These are phyloP conservation scores for Acanthochlamys bracteata DNA, from an alignment of 106 monocot species.

Conservation along the genomic window DNA sequence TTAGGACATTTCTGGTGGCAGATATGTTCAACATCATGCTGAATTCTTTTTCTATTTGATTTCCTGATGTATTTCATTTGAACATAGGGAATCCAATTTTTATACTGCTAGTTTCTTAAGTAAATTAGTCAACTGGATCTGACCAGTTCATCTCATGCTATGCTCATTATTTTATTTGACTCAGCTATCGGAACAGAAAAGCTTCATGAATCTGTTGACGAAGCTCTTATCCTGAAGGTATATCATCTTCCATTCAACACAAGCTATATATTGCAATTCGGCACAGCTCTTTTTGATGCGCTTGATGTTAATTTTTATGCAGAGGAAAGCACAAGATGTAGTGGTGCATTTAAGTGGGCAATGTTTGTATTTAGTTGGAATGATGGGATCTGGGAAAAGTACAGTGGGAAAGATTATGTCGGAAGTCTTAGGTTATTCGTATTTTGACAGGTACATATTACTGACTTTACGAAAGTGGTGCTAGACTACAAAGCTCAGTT, in stretches of 20 bases:
- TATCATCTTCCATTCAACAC: neutral
- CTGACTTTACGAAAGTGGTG: neutral
- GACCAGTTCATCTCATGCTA: neutral
- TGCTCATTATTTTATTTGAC: neutral
- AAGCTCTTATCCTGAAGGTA: constrained; percentile 4
- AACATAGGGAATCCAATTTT: too few species aligned
- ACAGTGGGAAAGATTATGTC: constrained; percentile 84
- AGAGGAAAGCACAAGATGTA: constrained; percentile 1
- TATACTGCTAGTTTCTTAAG: neutral
- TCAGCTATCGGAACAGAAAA: neutral
- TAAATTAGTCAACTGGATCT: neutral
- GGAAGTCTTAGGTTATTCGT: constrained; percentile 86
- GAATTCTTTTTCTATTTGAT: too few species aligned
- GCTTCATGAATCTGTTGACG: constrained; percentile 3
- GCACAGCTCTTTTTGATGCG: neutral
- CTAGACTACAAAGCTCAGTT: neutral
- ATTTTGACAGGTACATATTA: constrained; percentile 73
- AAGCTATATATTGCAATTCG: neutral
- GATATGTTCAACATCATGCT: too few species aligned
- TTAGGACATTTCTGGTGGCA: too few species aligned
- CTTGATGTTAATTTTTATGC: neutral
- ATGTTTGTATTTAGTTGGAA: constrained; percentile 11
- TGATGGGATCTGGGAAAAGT: constrained; percentile 98
- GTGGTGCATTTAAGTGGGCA: neutral
- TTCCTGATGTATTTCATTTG: too few species aligned